A percentile compares a stretch with the other conserved stretches of the same genome.
These are phyloP conservation scores for Lentinula raphanica DNA, from an alignment of 768 basidiomycete species.

Conservation along the genomic window DNA sequence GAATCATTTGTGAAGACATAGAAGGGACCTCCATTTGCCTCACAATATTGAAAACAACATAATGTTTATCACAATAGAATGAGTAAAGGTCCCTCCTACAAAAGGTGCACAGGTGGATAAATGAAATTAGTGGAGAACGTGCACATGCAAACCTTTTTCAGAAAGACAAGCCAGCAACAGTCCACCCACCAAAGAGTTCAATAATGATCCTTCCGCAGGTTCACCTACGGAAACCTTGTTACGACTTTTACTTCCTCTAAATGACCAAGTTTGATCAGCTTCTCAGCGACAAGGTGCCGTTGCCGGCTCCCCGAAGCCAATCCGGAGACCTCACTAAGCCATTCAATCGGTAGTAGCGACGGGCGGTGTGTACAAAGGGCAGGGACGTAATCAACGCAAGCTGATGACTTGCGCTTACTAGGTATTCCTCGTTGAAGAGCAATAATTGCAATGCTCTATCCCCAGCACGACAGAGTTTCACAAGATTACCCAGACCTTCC, in stretches of 20 bases:
- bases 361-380: conserved; percentile 89
- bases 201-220: conserved; percentile 77
- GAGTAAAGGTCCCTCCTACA: conserved; percentile 21
- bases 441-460: conserved; percentile 90
- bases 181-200: conserved; percentile 28
- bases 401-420: conserved; percentile 87
- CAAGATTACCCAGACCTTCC: conserved; percentile 72
- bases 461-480: conserved; percentile 78
- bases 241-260: conserved; percentile 84
- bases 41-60: too few species aligned
- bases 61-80: neutral
- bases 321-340: conserved; percentile 85
- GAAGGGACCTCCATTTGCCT: conserved; percentile 7
- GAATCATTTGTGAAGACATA: conserved; percentile 22
- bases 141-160: conserved; percentile 21
- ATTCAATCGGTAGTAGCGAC: conserved; percentile 90
- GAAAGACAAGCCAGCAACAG: conserved; percentile 26
- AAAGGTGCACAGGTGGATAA: conserved; percentile 44
- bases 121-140: conserved; percentile 30
- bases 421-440: conserved; percentile 90
- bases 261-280: conserved; percentile 76
- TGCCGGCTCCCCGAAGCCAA: conserved; percentile 60
- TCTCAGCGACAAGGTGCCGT: conserved; percentile 40
- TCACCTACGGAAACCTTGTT: conserved; percentile 81
- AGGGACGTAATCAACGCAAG: conserved; percentile 87